These are phyloP conservation scores for Adiantum capillusveneris DNA, from an alignment of 75 land plant genomes.

Conservation along the genomic window DNA sequence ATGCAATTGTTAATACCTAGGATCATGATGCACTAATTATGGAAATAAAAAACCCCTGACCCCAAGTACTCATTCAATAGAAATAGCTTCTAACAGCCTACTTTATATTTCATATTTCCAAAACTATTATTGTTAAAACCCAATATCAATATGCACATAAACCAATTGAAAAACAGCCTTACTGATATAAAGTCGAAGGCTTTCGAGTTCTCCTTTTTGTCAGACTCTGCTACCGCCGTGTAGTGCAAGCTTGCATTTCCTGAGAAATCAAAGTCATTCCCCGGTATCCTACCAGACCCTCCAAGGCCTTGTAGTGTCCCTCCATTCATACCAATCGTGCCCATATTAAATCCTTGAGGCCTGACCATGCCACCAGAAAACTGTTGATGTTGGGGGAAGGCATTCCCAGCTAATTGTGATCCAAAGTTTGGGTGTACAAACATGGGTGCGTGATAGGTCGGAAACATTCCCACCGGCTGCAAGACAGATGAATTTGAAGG, in stretches of 20 bases:
- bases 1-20: too few relatives aligned
- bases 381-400: too few relatives aligned
- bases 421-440: too few relatives aligned
- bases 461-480: neutral
- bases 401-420: too few relatives aligned
- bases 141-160: too few relatives aligned
- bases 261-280: conserved; percentile 29
- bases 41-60: too few relatives aligned
- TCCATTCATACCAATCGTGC: conserved; percentile 1
- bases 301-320: conserved; percentile 3
- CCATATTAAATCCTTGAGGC: conserved; percentile 14
- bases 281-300: conserved; percentile 1
- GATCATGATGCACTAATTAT: too few relatives aligned
- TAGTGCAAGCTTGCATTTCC: conserved; percentile 9
- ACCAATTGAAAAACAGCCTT: neutral
- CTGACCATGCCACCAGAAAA: neutral
- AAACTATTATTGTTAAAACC: too few relatives aligned
- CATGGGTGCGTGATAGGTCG: too few relatives aligned
- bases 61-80: too few relatives aligned
- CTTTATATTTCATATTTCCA: too few relatives aligned
- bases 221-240: conserved; percentile 9
- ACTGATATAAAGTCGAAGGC: conserved; percentile 25
- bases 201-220: conserved; percentile 23
- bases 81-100: too few relatives aligned
- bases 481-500: conserved; percentile 8